phyloP scores from a whole-genome alignment of 2,329 filamentous ascomycete genomes.

The Leptosphaerulina australis region DNA sequence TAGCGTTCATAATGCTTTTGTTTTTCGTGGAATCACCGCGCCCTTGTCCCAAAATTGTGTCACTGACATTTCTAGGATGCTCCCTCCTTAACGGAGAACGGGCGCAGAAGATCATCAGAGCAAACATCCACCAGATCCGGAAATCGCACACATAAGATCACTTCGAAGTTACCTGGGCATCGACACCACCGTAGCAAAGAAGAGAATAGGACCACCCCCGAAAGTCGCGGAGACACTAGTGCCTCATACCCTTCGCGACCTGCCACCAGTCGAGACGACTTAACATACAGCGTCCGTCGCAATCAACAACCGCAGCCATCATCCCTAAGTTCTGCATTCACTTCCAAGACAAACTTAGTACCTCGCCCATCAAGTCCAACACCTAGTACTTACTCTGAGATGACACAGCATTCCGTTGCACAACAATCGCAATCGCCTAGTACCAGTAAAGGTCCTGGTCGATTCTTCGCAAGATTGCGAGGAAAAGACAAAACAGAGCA shows the following conservation, averaged over 20 bases:
- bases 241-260: slow-evolving; percentile 67
- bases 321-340: slow-evolving; percentile 56
- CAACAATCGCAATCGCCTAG: slow-evolving; percentile 66
- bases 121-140: slow-evolving; percentile 57
- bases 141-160: slow-evolving; percentile 62
- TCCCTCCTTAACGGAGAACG: slow-evolving; percentile 43
- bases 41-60: slow-evolving; percentile 2
- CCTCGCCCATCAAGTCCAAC: slow-evolving; percentile 80
- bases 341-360: slow-evolving; percentile 57
- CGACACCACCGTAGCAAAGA: slow-evolving; percentile 71
- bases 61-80: slow-evolving; percentile 33
- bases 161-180: slow-evolving; percentile 62
- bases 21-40: background rate
- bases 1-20: background rate
- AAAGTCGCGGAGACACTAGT: slow-evolving; percentile 43
- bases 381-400: slow-evolving; percentile 71
- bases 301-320: slow-evolving; percentile 56
- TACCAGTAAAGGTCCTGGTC: slow-evolving; percentile 55
- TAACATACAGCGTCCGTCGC: slow-evolving; percentile 57
- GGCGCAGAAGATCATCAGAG: slow-evolving; percentile 44
- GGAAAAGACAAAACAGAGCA: slow-evolving; percentile 58
- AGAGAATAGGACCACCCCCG: slow-evolving; percentile 51
- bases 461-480: slow-evolving; percentile 60
- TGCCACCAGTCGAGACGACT: slow-evolving; percentile 77
- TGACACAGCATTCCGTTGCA: slow-evolving; percentile 53